These are phyloP conservation scores for Alternaria alternata DNA, from an alignment of 2,329 filamentous ascomycete species.

Conservation along the genomic window DNA sequence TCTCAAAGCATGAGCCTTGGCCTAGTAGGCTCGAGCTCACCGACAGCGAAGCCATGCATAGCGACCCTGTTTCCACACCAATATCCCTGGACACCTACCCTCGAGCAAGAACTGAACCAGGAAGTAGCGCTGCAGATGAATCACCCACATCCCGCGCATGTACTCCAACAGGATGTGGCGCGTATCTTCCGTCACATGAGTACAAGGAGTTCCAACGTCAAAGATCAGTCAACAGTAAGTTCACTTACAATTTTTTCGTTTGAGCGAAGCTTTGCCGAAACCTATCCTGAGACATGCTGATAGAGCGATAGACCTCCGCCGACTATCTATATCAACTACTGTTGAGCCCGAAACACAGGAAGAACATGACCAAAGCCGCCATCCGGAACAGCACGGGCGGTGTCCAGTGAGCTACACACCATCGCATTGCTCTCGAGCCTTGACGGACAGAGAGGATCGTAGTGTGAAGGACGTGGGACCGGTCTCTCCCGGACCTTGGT, in stretches of 20 bases:
- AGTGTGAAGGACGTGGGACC: background rate
- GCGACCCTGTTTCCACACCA: background rate
- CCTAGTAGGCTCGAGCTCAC: background rate
- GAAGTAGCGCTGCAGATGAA: background rate
- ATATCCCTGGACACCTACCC: background rate
- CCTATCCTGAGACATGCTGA: background rate
- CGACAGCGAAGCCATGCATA: background rate
- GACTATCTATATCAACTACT: background rate
- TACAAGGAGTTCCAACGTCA: background rate
- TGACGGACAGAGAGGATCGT: background rate
- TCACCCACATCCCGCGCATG: background rate
- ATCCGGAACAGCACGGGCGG: background rate
- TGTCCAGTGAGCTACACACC: background rate
- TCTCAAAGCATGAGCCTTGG: background rate
- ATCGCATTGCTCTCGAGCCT: background rate
- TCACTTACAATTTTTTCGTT: background rate
- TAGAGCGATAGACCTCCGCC: background rate
- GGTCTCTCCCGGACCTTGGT: background rate
- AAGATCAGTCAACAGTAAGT: background rate
- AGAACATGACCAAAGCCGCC: background rate
- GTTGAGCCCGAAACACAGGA: background rate
- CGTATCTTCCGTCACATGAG: background rate
- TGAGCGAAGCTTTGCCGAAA: too few relatives aligned
- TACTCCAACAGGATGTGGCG: background rate
- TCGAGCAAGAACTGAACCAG: fast-evolving